phyloP scores from a whole-genome alignment of 352 stramenopile species.

The Plasmopara halstedii region DNA sequence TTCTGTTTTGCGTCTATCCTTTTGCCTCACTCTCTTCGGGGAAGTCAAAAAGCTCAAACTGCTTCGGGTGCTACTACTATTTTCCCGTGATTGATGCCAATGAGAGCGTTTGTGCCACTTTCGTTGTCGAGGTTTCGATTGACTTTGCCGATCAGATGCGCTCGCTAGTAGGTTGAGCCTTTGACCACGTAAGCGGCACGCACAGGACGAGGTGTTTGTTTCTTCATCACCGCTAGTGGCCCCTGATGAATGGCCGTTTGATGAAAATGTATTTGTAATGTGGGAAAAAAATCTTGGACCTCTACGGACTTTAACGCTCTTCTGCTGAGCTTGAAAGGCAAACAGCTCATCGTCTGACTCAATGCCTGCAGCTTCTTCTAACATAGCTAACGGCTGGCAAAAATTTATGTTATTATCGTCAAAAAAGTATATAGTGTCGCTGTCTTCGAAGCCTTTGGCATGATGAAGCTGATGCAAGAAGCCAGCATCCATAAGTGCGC shows the following conservation, averaged over 20 bases:
- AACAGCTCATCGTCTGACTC: conserved; percentile 22
- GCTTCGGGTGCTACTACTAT: conserved; percentile 12
- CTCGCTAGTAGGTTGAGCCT: conserved; percentile 5
- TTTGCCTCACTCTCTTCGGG: conserved; percentile 15
- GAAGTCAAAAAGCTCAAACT: background rate
- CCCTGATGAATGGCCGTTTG: conserved; percentile 3
- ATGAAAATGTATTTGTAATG: conserved; percentile 21
- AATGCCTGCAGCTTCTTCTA: conserved; percentile 20
- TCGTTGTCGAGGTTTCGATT: background rate
- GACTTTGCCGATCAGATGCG: background rate
- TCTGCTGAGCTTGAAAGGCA: conserved; percentile 1
- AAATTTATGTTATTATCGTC: conserved; percentile 36
- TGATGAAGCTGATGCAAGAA: conserved; percentile 45
- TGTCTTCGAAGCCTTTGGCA: conserved; percentile 26
- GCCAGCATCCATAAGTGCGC: conserved; percentile 48
- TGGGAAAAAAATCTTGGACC: conserved; percentile 18
- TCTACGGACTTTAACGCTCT: background rate
- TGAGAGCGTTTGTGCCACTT: conserved; percentile 5
- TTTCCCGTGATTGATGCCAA: conserved; percentile 5
- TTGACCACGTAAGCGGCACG: conserved; percentile 15
- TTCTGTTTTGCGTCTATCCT: conserved; percentile 4
- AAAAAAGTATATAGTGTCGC: conserved; percentile 39
- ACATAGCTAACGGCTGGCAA: conserved; percentile 32
- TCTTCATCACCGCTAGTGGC: background rate
- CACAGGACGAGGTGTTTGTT: conserved; percentile 5